Conservation (phyloP, 73 alveolate species). For the Halteria grandinella region DNA sequence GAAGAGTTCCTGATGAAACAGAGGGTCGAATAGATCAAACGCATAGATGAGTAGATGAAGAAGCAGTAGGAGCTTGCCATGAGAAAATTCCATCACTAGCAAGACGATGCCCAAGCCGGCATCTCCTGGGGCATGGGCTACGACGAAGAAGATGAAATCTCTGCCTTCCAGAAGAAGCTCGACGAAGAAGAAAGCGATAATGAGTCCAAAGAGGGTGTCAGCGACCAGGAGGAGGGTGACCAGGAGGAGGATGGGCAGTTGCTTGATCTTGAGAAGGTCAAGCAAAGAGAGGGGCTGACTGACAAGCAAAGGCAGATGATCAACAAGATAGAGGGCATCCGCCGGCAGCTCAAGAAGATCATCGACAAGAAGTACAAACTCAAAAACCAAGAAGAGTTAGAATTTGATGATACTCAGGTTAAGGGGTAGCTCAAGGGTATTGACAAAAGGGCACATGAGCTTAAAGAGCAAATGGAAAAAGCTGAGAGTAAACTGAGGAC, state of each 20-base stretch:
- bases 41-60: slow-evolving; percentile 33
- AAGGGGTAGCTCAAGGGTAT: slow-evolving; percentile 44
- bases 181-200: slow-evolving; percentile 51
- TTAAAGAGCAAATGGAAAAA: slow-evolving; percentile 23
- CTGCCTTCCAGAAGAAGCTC: slow-evolving; percentile 16
- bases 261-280: slow-evolving; percentile 38
- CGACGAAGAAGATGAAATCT: slow-evolving; percentile 49
- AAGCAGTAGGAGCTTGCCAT: not conserved
- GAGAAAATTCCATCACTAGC: not conserved
- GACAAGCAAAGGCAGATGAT: slow-evolving; percentile 41
- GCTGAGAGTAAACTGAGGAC: slow-evolving; percentile 25
- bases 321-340: slow-evolving; percentile 49
- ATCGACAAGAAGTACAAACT: slow-evolving; percentile 18
- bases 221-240: slow-evolving; percentile 12
- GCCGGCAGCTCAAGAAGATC: slow-evolving; percentile 21
- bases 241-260: slow-evolving; percentile 47
- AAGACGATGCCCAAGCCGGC: slow-evolving; percentile 42
- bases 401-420: slow-evolving; percentile 37
- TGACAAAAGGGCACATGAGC: slow-evolving; percentile 18
- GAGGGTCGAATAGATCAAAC: slow-evolving; percentile 22
- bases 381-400: slow-evolving; percentile 39
- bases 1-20: slow-evolving; percentile 33
- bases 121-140: slow-evolving; percentile 51
- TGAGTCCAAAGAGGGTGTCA: slow-evolving; percentile 26
- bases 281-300: slow-evolving; percentile 33